phyloP scores from a whole-genome alignment of 768 basidiomycete species.

The Lactarius tabidus region DNA sequence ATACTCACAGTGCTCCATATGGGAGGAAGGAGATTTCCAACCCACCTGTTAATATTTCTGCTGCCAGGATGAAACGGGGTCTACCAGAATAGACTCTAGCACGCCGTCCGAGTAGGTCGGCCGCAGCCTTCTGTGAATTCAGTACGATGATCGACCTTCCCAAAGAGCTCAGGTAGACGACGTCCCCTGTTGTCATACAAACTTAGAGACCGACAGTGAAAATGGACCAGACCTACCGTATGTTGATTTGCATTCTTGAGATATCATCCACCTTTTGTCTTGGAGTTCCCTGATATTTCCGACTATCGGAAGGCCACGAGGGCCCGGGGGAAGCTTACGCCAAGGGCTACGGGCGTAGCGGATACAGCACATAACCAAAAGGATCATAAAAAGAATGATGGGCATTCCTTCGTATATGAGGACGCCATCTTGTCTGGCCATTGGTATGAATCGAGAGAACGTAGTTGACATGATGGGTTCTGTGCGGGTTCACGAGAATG shows the following conservation, averaged over 20 bases:
- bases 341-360: constrained; percentile 20
- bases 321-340: constrained; percentile 25
- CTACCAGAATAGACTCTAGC: constrained; percentile 50
- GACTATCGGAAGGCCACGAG: constrained; percentile 18
- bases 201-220: neutral
- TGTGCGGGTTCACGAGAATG: neutral
- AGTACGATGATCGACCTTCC: constrained; percentile 46
- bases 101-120: constrained; percentile 46
- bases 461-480: constrained; percentile 15
- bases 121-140: constrained; percentile 40
- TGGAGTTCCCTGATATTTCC: constrained; percentile 20
- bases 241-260: constrained; percentile 10
- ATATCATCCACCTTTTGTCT: constrained; percentile 22
- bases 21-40: constrained; percentile 21
- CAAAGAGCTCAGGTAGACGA: constrained; percentile 46
- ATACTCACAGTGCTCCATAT: constrained; percentile 20
- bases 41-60: constrained; percentile 23
- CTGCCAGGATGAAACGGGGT: constrained; percentile 33
- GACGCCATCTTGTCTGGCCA: neutral
- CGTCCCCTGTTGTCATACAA: constrained; percentile 25
- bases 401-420: neutral
- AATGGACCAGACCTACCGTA: constrained; percentile 14
- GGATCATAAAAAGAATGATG: neutral
- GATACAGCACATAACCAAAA: constrained; percentile 6
- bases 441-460: neutral